Conservation (phyloP, 2,329 filamentous ascomycete species). For the Penicillium sp. region DNA sequence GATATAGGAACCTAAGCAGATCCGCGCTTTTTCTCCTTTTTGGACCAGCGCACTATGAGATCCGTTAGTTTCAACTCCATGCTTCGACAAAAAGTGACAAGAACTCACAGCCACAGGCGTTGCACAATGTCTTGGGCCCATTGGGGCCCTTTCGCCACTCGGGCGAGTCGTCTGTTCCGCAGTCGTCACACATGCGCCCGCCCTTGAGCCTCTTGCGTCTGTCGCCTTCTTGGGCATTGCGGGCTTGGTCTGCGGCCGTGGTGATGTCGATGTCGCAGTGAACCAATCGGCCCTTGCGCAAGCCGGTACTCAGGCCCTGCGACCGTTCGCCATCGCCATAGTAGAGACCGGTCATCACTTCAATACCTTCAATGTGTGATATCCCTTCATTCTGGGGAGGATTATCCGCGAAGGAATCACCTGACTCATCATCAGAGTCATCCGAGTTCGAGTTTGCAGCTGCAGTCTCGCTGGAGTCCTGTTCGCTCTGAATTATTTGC, state of each 20-base stretch:
- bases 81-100: not conserved
- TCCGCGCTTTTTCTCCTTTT: conserved; percentile 70
- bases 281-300: conserved; percentile 73
- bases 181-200: conserved; percentile 94
- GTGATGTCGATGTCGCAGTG: conserved; percentile 82
- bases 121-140: conserved; percentile 91
- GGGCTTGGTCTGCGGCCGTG: conserved; percentile 64
- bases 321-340: conserved; percentile 87
- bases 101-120: conserved; percentile 76
- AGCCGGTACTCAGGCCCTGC: conserved; percentile 80
- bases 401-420: conserved; percentile 77
- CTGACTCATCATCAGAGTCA: conserved; percentile 46
- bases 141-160: conserved; percentile 94
- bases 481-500: conserved; percentile 16
- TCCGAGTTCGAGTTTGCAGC: conserved; percentile 32
- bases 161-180: conserved; percentile 87
- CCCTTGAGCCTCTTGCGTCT: conserved; percentile 89
- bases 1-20: conserved; percentile 10
- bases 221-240: conserved; percentile 54
- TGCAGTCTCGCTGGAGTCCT: conserved; percentile 34
- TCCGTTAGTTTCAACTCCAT: not conserved
- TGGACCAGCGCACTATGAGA: conserved; percentile 53
- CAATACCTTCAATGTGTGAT: conserved; percentile 78
- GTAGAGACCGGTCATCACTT: conserved; percentile 83
- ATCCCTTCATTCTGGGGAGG: conserved; percentile 75